Base-by-base conservation (phyloP, 805 yeast genomes). In the Candida rishiriensis region DNA sequence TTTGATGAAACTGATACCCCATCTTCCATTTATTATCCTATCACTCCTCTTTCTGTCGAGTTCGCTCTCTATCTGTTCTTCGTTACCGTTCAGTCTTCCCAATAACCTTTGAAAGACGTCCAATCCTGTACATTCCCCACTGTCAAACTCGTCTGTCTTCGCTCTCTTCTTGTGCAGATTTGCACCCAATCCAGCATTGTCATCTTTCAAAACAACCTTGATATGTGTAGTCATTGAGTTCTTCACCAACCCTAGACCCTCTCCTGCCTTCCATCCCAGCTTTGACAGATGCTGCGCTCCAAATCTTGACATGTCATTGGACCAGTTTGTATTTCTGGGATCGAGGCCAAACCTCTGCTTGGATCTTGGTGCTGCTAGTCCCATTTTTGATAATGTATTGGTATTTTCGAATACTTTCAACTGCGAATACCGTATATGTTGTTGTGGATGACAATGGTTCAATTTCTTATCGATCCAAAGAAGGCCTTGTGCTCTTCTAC, bases 241-340 rank as follows among this genome's bases (percentile, higher is more conserved):
- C 3, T 73, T 59, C 1, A 76, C 81, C 40, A 78, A 61, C 2
- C 99, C 99, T 16, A 91, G 73, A 8, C 98, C 98, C 49, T 71
- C 69, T 15, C 99, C 99, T 2, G 95, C 96, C 41, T 71, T 75
- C 99, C 99, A 91, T 14, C 99, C 99, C 59, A 83, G 70, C 53
- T 79, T 83, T 49, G 80, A 80, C 47, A 91, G 64, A 63, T 89
- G 89, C 56, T 84, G 79, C 61, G 86, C 97, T 0, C 99, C 99
- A 58, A 91, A 91, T 41, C 96, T 68, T 3, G 72, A 70, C 0
- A 83, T 80, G 56, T 88, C 87, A 59, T 88, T 88, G 21, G 97
- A 84, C 99, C 99, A 91, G 49, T 81, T 77, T 1, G 97, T 90
- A 59, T 91, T 91, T 59, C 98, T 72, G 14, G 99, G 99, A 67